Evolutionary conservation across 2,329 filamentous ascomycete species (phyloP).

Genomic region (Aspergillus latus): DNA sequence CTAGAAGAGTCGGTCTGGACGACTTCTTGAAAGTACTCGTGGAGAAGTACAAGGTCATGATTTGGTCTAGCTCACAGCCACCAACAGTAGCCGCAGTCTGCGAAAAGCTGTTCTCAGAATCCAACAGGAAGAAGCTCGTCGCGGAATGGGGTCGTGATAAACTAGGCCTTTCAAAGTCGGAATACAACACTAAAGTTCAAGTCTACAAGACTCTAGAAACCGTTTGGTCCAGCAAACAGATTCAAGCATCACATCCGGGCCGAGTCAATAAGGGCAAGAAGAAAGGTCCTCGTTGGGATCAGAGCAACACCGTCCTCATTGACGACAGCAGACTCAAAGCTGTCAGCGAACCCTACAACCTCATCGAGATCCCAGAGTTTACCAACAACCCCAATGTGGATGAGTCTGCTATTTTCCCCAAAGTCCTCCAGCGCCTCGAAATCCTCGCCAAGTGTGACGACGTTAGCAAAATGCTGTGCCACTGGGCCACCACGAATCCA

Average conservation of each 20-base stretch:
- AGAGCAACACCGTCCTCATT: constrained; percentile 83
- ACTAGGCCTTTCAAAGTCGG: constrained; percentile 63
- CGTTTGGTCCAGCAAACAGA: constrained; percentile 62
- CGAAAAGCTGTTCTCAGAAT: constrained; percentile 57
- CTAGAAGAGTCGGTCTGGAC: constrained; percentile 65
- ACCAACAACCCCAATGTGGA: constrained; percentile 42
- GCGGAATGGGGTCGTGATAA: constrained; percentile 77
- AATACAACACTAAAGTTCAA: constrained; percentile 72
- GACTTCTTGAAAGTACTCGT: constrained; percentile 74
- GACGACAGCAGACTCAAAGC: constrained; percentile 85
- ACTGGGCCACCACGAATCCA: constrained; percentile 30
- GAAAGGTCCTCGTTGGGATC: constrained; percentile 62
- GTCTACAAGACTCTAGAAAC: constrained; percentile 82
- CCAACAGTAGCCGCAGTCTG: constrained; percentile 66
- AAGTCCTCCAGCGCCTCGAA: constrained; percentile 56
- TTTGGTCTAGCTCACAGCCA: constrained; percentile 85
- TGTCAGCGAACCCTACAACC: constrained; percentile 76
- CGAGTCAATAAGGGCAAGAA: constrained; percentile 6
- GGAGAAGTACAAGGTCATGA: constrained; percentile 72
- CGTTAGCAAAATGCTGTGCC: constrained; percentile 45
- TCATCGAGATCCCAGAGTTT: constrained; percentile 80
- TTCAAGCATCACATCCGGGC: constrained; percentile 46
- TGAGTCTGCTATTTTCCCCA: constrained; percentile 47
- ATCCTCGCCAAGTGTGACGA: constrained; percentile 50
- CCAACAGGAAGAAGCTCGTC: constrained; percentile 58